Evolutionary conservation across 2,329 filamentous ascomycete species (phyloP), one percentile per base, ranked within the genome.

Genomic region (Apiospora malaysiana): DNA sequence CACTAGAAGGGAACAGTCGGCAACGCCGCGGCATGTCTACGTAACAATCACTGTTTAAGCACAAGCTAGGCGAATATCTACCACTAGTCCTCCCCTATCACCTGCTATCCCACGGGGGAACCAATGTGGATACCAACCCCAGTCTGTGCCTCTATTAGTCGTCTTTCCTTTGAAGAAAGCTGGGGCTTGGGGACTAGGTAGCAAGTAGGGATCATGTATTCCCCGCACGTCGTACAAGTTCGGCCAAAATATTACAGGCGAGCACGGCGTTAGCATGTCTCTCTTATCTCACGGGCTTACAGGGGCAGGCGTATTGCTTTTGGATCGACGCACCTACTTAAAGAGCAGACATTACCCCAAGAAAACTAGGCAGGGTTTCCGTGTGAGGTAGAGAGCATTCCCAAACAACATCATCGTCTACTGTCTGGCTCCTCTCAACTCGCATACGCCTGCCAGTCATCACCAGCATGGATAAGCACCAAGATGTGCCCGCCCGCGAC

Each of bases 181-280:
- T 59, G 27, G 51, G 51, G 27, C 1, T 37, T 21, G 56, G 42
- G 42, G 42, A 45, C 42, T 45, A 14, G 42, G 12, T 45, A 14
- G 42, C 10, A 45, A 14, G 56, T 2, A 63, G 56, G 56, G 32
- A 37, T 63, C 9, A 10, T 18, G 4, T 21, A 40, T 63, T n/a
- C 56, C 51, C 56, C 56, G 56, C 56, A 63, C 32, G 7, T 63
- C 56, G 18, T 9, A 37, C 32, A 63, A 4, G 27, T 21, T 40
- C 56, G 32, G 56, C 56, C 56, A 37, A 37, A 40, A 63, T n/a
- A 63, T n/a, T n/a, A 40, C 37, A 37, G 51, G 51, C 51, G 51
- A 59, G 10, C 51, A 59, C 51, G 51, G 51, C 51, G 27, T 59
- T 32, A 21, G 27, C 4, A 37, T 59, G 51, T 27, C 16, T 59